These are phyloP conservation scores for Zostera marina DNA, from an alignment of 116 monocot genomes.

Conservation along the genomic window DNA sequence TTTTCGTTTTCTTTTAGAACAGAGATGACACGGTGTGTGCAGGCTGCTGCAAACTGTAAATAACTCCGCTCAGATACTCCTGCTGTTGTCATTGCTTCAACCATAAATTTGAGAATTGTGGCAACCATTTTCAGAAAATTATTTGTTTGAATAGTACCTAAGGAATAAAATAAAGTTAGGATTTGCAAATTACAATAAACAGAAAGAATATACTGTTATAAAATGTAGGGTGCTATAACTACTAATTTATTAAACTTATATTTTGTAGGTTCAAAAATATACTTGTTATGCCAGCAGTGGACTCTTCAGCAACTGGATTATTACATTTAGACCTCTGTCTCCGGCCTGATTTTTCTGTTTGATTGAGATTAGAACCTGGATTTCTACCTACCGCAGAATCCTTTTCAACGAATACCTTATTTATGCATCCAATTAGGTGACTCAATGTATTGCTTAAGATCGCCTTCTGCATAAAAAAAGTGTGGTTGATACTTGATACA, in stretches of 20 bases:
- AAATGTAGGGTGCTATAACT: not conserved
- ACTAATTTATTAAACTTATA: too few species aligned
- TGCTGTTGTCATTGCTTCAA: conserved; percentile 27
- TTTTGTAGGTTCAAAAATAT: not conserved
- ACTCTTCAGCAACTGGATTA: not conserved
- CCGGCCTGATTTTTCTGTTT: not conserved
- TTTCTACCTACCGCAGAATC: not conserved
- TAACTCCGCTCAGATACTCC: conserved; percentile 17
- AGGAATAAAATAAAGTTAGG: not conserved
- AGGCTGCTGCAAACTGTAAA: conserved; percentile 36
- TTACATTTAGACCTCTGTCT: not conserved
- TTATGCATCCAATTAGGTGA: conserved; percentile 3
- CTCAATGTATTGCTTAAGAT: conserved; percentile 5
- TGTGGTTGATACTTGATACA: not conserved
- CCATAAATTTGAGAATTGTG: conserved; percentile 37
- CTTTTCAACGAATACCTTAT: conserved; percentile 6
- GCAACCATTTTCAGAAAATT: conserved; percentile 22
- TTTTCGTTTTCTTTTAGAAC: conserved; percentile 12
- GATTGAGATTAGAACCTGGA: not conserved
- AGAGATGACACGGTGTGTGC: conserved; percentile 17
- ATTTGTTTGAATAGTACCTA: not conserved
- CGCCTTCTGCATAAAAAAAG: conserved; percentile 6
- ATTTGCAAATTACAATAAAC: not conserved
- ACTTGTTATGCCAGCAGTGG: not conserved
- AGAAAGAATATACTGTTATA: not conserved